Percentiles rank a stretch among this genome's conserved stretches.
Conservation (phyloP, 306 rosid genomes). For the Medicago ruthenica region DNA sequence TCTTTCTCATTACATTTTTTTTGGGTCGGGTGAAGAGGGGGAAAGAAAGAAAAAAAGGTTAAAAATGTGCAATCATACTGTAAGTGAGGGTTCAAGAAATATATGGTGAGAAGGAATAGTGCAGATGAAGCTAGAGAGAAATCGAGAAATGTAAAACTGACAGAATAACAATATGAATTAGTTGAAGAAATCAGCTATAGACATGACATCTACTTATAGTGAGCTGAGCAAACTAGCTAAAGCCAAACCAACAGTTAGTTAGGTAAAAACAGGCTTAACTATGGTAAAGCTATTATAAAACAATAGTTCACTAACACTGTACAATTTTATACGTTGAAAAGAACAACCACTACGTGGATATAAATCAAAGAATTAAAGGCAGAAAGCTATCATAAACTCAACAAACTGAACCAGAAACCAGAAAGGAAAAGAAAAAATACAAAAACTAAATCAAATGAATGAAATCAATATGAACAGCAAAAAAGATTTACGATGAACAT, state of each 20-base stretch:
- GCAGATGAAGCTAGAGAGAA: background rate
- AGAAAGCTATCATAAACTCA: slow-evolving; percentile 43
- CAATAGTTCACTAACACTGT: slow-evolving; percentile 33
- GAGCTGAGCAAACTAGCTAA: background rate
- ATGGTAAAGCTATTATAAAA: background rate
- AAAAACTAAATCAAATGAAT: slow-evolving; percentile 63
- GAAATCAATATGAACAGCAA: slow-evolving; percentile 62
- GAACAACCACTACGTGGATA: slow-evolving; percentile 41
- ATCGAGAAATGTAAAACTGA: background rate
- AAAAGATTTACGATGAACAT: slow-evolving; percentile 51
- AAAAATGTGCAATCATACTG: background rate
- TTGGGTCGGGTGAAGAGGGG: background rate
- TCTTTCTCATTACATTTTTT: background rate
- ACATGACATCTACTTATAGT: background rate
- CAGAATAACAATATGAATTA: background rate
- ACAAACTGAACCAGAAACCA: slow-evolving; percentile 45
- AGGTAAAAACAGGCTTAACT: background rate
- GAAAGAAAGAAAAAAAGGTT: slow-evolving; percentile 2
- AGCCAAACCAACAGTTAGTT: background rate
- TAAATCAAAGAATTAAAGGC: slow-evolving; percentile 59
- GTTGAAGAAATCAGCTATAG: background rate
- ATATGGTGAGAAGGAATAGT: too few species aligned
- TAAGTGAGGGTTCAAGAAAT: background rate
- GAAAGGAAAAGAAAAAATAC: background rate
- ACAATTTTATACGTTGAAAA: slow-evolving; percentile 62